Evolutionary conservation across 371 early-diverging fungal species (phyloP).

Genomic region (Haplosporangium sp.): DNA sequence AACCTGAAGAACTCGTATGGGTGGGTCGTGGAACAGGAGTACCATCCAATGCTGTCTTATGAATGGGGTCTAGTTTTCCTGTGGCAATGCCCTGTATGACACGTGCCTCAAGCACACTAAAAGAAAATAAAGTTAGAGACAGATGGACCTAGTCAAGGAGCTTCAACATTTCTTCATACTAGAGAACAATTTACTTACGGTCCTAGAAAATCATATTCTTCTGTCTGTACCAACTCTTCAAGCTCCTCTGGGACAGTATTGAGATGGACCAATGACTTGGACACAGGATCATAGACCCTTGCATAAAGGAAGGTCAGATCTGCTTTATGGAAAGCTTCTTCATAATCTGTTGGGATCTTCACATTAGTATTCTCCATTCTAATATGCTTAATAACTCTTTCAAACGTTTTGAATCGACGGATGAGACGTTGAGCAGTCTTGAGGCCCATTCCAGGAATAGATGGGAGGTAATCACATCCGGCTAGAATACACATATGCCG

Average conservation of each 20-base stretch:
- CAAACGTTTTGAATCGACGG: constrained; percentile 59
- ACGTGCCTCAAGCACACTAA: constrained; percentile 45
- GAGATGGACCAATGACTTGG: constrained; percentile 64
- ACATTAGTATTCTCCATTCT: constrained; percentile 48
- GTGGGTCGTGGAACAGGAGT: background rate
- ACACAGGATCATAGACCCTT: constrained; percentile 79
- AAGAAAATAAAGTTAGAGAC: constrained; percentile 18
- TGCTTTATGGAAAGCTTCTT: constrained; percentile 72
- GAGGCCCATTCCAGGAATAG: constrained; percentile 89
- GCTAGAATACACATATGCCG: constrained; percentile 95
- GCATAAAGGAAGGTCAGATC: constrained; percentile 87
- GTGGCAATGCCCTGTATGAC: constrained; percentile 65
- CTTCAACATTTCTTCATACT: background rate
- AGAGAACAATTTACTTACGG: constrained; percentile 51
- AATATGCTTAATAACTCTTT: constrained; percentile 56
- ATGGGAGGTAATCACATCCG: constrained; percentile 97
- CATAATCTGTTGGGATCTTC: constrained; percentile 69
- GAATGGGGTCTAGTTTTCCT: constrained; percentile 68
- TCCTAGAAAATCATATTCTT: constrained; percentile 58
- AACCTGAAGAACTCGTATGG: background rate
- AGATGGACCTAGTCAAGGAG: background rate
- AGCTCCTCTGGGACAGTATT: constrained; percentile 63
- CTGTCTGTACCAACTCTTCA: constrained; percentile 18
- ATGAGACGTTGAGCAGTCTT: constrained; percentile 83
- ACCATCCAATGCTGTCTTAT: constrained; percentile 53